Base-by-base conservation (phyloP, 164 flowering plant genomes). In the Nelumbo lutea region DNA sequence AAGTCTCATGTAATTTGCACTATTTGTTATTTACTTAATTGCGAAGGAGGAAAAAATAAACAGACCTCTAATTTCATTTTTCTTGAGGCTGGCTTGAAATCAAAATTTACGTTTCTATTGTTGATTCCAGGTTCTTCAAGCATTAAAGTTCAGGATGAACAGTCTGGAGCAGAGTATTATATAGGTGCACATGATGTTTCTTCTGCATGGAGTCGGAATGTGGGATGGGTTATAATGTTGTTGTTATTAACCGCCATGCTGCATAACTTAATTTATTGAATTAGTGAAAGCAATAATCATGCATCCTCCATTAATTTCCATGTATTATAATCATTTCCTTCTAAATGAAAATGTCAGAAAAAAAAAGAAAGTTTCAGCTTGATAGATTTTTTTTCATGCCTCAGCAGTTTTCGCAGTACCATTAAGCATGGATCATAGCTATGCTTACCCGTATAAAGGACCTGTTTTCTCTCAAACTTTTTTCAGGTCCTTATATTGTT, bases 101-200 rank as follows among this genome's bases (percentile, higher is more conserved):
- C 27, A 27, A 27, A 27, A 27, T 27, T 27, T 27, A 27, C 27
- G 27, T 27, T 27, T 2, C 14, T 56, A 13, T 66, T 66, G 38
- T 76, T 77, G 70, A 63, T 76, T 71, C 66, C 87, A 88, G 90
- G 90, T 64, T 92, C 98, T 41, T 90, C 98, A 59, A 90, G 81
- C 80, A 87, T 90, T 62, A 68, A 85, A 81, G 75, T 92, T 75
- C 74, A 73, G 80, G 96, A 92, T 76, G 94, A 86, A 57, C 80
- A 75, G 68, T 81, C 89, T 48, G 96, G 93, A 73, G 76, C 84
- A 11, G 84, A 85, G 39, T 89, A 87, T 79, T 71, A 76, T 66
- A 84, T 89, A 52, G 90, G 90, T 65, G 79, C 87, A 55, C 89
- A 84, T 70, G 74, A 77, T 63, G 42, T 84, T 55, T 58, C 84